phyloP scores from a whole-genome alignment of 495 filamentous ascomycete genomes.

The Lophiostoma macrostomum region DNA sequence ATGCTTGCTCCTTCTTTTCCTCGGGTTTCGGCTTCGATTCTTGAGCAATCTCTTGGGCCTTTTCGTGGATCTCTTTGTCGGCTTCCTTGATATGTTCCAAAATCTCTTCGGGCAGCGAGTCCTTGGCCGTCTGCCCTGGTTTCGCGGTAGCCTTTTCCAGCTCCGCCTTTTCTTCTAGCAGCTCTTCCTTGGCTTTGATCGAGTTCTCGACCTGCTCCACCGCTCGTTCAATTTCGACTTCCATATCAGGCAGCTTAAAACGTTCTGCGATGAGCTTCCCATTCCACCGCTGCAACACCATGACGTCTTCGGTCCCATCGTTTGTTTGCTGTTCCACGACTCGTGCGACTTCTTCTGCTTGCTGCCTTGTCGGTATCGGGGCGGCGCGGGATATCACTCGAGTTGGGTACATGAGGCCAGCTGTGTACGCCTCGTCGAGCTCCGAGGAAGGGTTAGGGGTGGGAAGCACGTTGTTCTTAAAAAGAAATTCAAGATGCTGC shows the following conservation, averaged over 20 bases:
- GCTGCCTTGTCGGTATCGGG: slow-evolving; percentile 31
- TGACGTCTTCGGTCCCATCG: slow-evolving; percentile 39
- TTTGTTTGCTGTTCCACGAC: slow-evolving; percentile 53
- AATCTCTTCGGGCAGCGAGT: slow-evolving; percentile 13
- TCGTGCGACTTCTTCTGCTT: slow-evolving; percentile 55
- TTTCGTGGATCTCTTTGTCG: slow-evolving; percentile 22
- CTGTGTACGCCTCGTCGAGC: slow-evolving; percentile 70
- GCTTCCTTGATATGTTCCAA: slow-evolving; percentile 8
- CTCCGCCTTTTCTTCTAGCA: slow-evolving; percentile 52
- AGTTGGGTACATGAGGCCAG: slow-evolving; percentile 39
- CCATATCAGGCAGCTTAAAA: slow-evolving; percentile 66
- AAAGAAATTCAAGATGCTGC: slow-evolving; percentile 76
- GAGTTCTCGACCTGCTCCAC: slow-evolving; percentile 77
- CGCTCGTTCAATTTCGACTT: slow-evolving; percentile 84
- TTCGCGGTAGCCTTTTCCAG: slow-evolving; percentile 30
- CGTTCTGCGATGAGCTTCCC: slow-evolving; percentile 45
- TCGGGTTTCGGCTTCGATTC: too few species aligned
- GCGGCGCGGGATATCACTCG: slow-evolving; percentile 36
- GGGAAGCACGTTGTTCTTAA: slow-evolving; percentile 68
- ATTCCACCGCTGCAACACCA: slow-evolving; percentile 45
- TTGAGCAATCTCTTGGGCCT: slow-evolving; percentile 10
- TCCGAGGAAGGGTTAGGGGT: slow-evolving; percentile 57
- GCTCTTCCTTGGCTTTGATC: slow-evolving; percentile 41
- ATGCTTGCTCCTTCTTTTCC: too few species aligned
- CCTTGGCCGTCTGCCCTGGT: slow-evolving; percentile 9